phyloP scores from a whole-genome alignment of 106 monocot species.

The Dioscorea zingiberensis region DNA sequence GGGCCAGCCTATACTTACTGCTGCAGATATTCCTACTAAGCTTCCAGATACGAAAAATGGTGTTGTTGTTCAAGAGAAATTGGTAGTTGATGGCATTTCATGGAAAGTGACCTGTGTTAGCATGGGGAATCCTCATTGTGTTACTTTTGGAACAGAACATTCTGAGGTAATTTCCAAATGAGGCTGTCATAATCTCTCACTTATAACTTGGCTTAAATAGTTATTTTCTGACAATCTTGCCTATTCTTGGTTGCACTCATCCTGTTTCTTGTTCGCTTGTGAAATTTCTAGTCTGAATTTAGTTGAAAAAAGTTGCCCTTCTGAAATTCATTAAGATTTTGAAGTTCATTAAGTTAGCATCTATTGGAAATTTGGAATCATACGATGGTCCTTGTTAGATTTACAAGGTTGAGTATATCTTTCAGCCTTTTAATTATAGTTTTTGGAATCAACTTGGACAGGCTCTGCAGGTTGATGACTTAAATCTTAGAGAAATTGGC shows the following conservation, averaged over 20 bases:
- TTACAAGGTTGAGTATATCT: too few species aligned
- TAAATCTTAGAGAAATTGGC: slow-evolving; percentile 77
- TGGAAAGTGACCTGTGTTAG: slow-evolving; percentile 99
- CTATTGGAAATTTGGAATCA: too few species aligned
- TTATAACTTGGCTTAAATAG: too few species aligned
- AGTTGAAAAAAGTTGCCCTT: too few species aligned
- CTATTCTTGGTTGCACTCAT: too few species aligned
- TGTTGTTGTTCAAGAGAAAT: slow-evolving; percentile 55
- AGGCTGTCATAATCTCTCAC: too few species aligned
- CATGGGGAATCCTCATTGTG: slow-evolving; percentile 99
- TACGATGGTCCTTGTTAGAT: too few species aligned
- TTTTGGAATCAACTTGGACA: slow-evolving; percentile 16
- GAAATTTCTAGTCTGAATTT: too few species aligned
- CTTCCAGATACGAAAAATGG: slow-evolving; percentile 61
- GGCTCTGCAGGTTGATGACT: slow-evolving; percentile 72
- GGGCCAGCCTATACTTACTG: slow-evolving; percentile 77
- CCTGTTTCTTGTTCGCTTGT: too few species aligned
- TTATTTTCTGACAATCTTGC: too few species aligned
- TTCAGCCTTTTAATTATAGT: neutral
- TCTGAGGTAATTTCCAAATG: slow-evolving; percentile 40
- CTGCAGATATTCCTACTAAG: slow-evolving; percentile 72
- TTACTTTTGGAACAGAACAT: slow-evolving; percentile 64
- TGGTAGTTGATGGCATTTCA: slow-evolving; percentile 66
- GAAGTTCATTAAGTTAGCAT: too few species aligned
- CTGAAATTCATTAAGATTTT: too few species aligned